Conservation (phyloP, 2,329 filamentous ascomycete species). For the Nakataea oryzae region DNA sequence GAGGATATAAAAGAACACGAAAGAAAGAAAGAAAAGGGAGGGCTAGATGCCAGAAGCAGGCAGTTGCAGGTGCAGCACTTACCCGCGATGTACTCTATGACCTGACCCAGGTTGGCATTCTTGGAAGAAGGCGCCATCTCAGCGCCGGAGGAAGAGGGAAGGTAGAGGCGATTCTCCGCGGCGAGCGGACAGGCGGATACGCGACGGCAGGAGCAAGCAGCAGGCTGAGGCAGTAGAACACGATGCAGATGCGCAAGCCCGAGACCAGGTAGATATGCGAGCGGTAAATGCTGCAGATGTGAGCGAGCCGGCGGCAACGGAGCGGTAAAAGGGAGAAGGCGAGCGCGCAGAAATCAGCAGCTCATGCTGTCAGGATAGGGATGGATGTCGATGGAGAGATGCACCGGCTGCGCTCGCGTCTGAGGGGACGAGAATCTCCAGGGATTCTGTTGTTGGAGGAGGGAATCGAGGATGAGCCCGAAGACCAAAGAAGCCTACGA, state of each 20-base stretch:
- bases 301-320: background rate
- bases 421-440: background rate
- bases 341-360: background rate
- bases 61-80: conserved; percentile 21
- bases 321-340: conserved; percentile 1
- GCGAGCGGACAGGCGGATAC: too few relatives aligned
- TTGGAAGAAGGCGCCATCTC: conserved; percentile 40
- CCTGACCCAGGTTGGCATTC: conserved; percentile 63
- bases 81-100: conserved; percentile 96
- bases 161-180: too few relatives aligned
- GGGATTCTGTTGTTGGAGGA: background rate
- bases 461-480: background rate
- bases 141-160: background rate
- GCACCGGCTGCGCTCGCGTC: background rate
- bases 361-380: background rate
- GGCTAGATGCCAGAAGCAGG: background rate
- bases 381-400: background rate
- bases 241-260: background rate
- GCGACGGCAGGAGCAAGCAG: background rate
- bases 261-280: background rate
- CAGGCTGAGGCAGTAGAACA: background rate
- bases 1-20: too few relatives aligned
- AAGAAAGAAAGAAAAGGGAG: too few relatives aligned
- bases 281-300: background rate
- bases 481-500: background rate